Evolutionary conservation across 2,329 filamentous ascomycete genomes (phyloP).

Genomic region (Diaporthe sp.): DNA sequence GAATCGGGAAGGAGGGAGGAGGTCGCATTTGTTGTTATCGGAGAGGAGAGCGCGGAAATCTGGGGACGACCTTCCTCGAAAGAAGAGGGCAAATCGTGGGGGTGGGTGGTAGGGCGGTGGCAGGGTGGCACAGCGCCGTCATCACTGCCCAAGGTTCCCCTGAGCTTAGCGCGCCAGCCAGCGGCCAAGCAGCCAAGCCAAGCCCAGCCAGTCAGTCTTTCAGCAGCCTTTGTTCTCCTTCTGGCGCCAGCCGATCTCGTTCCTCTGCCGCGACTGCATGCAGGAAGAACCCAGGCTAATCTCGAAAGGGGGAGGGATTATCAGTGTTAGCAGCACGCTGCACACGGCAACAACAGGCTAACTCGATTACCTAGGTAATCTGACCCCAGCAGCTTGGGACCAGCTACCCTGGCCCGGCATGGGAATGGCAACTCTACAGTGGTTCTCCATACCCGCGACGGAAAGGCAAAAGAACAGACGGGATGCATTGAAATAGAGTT

Average conservation of each 20-base stretch:
- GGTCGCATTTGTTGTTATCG: slow-evolving; percentile 21
- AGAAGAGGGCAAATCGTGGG: slow-evolving; percentile 18
- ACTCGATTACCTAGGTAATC: slow-evolving; percentile 16
- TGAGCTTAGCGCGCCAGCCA: slow-evolving; percentile 40
- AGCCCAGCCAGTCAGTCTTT: slow-evolving; percentile 26
- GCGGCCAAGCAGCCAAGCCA: slow-evolving; percentile 11
- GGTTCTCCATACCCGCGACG: neutral
- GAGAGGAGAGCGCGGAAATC: slow-evolving; percentile 14
- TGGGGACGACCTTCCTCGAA: slow-evolving; percentile 36
- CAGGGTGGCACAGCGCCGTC: neutral
- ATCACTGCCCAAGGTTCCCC: slow-evolving; percentile 36
- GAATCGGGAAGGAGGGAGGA: slow-evolving; percentile 2
- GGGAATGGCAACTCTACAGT: slow-evolving; percentile 1
- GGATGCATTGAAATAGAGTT: slow-evolving; percentile 11
- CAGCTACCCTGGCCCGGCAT: slow-evolving; percentile 3
- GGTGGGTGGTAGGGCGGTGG: slow-evolving; percentile 19
- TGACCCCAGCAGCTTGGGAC: slow-evolving; percentile 1
- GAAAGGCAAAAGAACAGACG: slow-evolving; percentile 11
- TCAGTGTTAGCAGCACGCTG: slow-evolving; percentile 33
- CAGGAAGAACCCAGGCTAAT: slow-evolving; percentile 16
- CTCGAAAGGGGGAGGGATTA: slow-evolving; percentile 30
- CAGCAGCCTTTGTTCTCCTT: slow-evolving; percentile 11
- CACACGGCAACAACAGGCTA: slow-evolving; percentile 1
- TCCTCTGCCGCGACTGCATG: slow-evolving; percentile 38
- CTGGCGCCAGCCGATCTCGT: slow-evolving; percentile 24